Base-by-base conservation (phyloP, 2,329 filamentous ascomycete species). In the Davidsoniella australis region DNA sequence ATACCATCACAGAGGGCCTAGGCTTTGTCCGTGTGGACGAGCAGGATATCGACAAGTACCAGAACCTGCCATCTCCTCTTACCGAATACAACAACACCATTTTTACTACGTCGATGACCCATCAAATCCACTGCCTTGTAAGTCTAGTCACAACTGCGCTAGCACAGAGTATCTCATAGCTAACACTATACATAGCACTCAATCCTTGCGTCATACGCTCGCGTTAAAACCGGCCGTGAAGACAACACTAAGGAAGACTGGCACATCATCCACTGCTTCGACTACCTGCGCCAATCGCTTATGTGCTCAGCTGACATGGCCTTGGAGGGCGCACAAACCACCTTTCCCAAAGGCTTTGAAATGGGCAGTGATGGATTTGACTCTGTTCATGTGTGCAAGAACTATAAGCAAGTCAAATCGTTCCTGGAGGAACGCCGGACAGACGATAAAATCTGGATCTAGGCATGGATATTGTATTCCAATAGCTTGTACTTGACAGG, bases 251-350 rank as follows among this genome's bases (percentile, higher is more conserved):
- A 45, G 38, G 48, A 54, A 20, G 29, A 33, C 7, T 54, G 53
- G 64, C 67, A 70, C 57, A 66, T 70, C 61, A 64, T 66, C 48
- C 68, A 70, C 60, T 70, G 68, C 60, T 67, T 69, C 57, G 64
- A 66, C 55, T 70, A 70, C 57, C 63, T 70, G 58, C 60, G 68
- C 9, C 65, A 70, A 56, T 65, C 65, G 38, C 65, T 70, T 52
- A 64, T 69, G 62, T 70, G 68, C 57, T 63, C 60, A 24, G 64
- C 65, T 47, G 68, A 70, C 53, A 67, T 66, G 52, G 66, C 66
- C 1, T 58, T 69, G 42, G 67, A 70, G 58, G 66, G 65, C 16
- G 58, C 64, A 48, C 61, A 67, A 52, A 65, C 65, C 2, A 63
- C 62, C 0, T 66, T 67, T 41, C 64, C 65, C 0, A 53, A 58